Evolutionary conservation across 106 monocot species (phyloP).

Genomic region (Narthecium ossifragum): DNA sequence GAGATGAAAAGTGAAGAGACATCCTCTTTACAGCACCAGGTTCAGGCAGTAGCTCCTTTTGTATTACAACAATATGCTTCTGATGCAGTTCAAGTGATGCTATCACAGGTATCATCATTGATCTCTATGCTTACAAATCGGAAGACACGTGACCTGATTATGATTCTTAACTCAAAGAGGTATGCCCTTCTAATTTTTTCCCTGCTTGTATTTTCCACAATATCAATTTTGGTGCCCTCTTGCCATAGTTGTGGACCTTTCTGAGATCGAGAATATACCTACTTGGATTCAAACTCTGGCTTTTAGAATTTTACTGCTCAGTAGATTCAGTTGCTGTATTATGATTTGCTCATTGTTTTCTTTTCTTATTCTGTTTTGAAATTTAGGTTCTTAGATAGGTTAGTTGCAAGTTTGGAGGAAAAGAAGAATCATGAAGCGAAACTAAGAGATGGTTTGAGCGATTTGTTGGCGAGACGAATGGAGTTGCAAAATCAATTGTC

Average conservation of each 20-base stretch:
- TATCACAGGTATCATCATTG: conserved; percentile 51
- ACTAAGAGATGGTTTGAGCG: conserved; percentile 65
- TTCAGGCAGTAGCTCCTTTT: conserved; percentile 89
- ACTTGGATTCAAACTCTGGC: too few species aligned
- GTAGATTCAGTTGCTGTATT: too few species aligned
- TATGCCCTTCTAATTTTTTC: conserved; percentile 6
- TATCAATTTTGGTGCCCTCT: not conserved
- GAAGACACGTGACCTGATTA: conserved; percentile 93
- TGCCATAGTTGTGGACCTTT: too few species aligned
- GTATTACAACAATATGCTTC: conserved; percentile 77
- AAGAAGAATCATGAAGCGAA: conserved; percentile 92
- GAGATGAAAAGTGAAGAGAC: conserved; percentile 89
- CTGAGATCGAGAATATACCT: too few species aligned
- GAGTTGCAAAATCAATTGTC: conserved; percentile 85
- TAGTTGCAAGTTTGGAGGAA: conserved; percentile 73
- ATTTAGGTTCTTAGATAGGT: conserved; percentile 81
- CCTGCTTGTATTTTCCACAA: not conserved
- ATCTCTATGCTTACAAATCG: conserved; percentile 74
- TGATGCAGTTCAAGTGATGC: conserved; percentile 57
- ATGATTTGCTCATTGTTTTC: too few species aligned
- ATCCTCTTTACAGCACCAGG: conserved; percentile 90
- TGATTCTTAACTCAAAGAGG: conserved; percentile 98
- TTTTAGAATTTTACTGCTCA: too few species aligned
- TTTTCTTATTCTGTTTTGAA: not conserved
- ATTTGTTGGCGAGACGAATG: conserved; percentile 75